A percentile compares a stretch with the other conserved stretches of the same genome.
Conservation (phyloP, 2,329 filamentous ascomycete species). For the Pseudogymnoascus sp. region DNA sequence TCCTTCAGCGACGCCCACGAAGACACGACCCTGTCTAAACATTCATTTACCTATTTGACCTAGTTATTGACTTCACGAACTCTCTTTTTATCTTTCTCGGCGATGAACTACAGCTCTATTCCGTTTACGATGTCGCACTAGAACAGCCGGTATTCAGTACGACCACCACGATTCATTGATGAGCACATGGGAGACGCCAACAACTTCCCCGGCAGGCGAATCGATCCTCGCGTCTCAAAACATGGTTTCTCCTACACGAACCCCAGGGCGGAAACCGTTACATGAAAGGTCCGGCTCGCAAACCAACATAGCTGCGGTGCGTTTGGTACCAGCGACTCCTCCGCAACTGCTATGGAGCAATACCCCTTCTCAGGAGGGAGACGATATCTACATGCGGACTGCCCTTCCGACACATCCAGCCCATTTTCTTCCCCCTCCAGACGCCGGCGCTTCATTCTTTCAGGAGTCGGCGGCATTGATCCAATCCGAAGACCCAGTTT, state of each 20-base stretch:
- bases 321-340: conserved; percentile 9
- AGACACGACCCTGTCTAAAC: not conserved
- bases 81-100: not conserved
- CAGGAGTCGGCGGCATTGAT: conserved; percentile 10
- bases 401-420: conserved; percentile 26
- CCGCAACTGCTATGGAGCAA: conserved; percentile 10
- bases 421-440: conserved; percentile 21
- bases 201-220: not conserved
- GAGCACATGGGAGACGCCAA: conserved; percentile 3
- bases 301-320: conserved; percentile 12
- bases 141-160: not conserved
- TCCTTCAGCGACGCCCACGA: conserved; percentile 1
- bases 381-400: conserved; percentile 25
- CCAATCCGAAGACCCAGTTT: conserved; percentile 10
- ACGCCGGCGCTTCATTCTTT: conserved; percentile 21
- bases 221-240: conserved; percentile 9
- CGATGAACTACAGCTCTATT: not conserved
- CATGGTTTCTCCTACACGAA: conserved; percentile 10
- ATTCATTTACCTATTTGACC: not conserved
- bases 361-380: conserved; percentile 12
- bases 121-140: conserved; percentile 5
- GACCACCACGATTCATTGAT: conserved; percentile 6
- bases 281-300: conserved; percentile 12
- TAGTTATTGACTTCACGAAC: not conserved
- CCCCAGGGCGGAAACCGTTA: conserved; percentile 9